These are phyloP conservation scores for Skeletonema costatum DNA, from an alignment of 108 stramenopile species.

Conservation along the genomic window DNA sequence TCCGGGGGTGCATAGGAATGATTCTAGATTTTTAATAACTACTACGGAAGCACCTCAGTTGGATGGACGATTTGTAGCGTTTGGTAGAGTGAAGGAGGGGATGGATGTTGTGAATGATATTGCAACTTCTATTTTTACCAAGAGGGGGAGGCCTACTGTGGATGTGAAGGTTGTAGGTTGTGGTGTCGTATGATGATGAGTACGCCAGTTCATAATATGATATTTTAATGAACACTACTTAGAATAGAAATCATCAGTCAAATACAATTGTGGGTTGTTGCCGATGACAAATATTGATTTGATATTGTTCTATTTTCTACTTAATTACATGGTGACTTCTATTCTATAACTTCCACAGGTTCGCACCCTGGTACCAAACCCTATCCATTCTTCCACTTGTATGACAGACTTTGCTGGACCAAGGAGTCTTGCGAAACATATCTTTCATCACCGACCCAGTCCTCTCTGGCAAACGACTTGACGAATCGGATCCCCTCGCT, in stretches of 20 bases:
- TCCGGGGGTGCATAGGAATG: slow-evolving; percentile 76
- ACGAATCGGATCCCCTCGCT: slow-evolving; percentile 17
- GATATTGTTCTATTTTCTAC: neutral
- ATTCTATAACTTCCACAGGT: slow-evolving; percentile 33
- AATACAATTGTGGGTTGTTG: too few relatives aligned
- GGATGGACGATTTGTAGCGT: slow-evolving; percentile 84
- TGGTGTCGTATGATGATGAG: slow-evolving; percentile 35
- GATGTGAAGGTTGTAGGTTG: slow-evolving; percentile 61
- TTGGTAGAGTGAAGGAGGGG: slow-evolving; percentile 79
- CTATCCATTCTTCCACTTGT: slow-evolving; percentile 32
- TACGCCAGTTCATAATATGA: too few relatives aligned
- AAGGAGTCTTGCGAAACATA: slow-evolving; percentile 47
- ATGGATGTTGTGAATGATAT: slow-evolving; percentile 66
- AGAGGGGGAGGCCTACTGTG: slow-evolving; percentile 70
- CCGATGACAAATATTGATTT: too few relatives aligned
- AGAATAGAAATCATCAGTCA: too few relatives aligned
- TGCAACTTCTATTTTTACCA: slow-evolving; percentile 64
- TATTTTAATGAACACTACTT: too few relatives aligned
- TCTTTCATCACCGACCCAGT: slow-evolving; percentile 45
- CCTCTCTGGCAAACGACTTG: slow-evolving; percentile 12
- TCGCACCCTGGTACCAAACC: slow-evolving; percentile 32
- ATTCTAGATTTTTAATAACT: slow-evolving; percentile 77
- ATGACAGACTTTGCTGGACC: slow-evolving; percentile 38
- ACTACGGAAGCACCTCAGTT: slow-evolving; percentile 68
- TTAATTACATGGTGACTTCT: neutral